phyloP scores from a whole-genome alignment of 1,284 basidiomycete species.

The Ceratobasidium sp. region DNA sequence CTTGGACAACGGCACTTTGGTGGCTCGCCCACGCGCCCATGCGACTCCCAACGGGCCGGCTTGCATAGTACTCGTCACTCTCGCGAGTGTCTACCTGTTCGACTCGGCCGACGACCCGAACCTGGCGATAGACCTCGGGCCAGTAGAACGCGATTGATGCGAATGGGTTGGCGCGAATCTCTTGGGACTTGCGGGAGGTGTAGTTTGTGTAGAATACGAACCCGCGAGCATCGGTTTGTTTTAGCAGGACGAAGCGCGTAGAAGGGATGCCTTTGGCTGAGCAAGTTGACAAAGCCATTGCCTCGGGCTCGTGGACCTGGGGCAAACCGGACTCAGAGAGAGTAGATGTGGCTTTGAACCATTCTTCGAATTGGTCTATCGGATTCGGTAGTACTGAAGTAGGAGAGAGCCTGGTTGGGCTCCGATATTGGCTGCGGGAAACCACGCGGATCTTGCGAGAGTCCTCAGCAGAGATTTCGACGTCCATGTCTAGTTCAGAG shows the following conservation, averaged over 20 bases:
- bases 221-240: constrained; percentile 85
- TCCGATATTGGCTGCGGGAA: constrained; percentile 81
- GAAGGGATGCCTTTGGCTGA: constrained; percentile 82
- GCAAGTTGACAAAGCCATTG: constrained; percentile 88
- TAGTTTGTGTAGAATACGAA: constrained; percentile 99
- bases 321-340: constrained; percentile 51
- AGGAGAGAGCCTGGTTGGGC: constrained; percentile 72
- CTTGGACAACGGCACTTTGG: constrained; percentile 83
- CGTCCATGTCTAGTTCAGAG: constrained; percentile 21
- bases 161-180: constrained; percentile 81
- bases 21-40: constrained; percentile 94
- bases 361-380: constrained; percentile 83
- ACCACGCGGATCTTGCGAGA: constrained; percentile 62
- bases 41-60: constrained; percentile 85
- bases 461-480: constrained; percentile 37
- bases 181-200: constrained; percentile 88
- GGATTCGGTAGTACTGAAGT: constrained; percentile 73
- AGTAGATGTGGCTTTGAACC: constrained; percentile 78
- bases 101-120: constrained; percentile 87
- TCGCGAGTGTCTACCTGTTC: constrained; percentile 81
- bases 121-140: constrained; percentile 84
- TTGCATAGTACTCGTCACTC: constrained; percentile 87
- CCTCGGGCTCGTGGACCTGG: constrained; percentile 86
- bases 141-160: constrained; percentile 93
- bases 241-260: constrained; percentile 91